Base-by-base conservation (phyloP, 306 rosid species). In the Quercus robur region DNA sequence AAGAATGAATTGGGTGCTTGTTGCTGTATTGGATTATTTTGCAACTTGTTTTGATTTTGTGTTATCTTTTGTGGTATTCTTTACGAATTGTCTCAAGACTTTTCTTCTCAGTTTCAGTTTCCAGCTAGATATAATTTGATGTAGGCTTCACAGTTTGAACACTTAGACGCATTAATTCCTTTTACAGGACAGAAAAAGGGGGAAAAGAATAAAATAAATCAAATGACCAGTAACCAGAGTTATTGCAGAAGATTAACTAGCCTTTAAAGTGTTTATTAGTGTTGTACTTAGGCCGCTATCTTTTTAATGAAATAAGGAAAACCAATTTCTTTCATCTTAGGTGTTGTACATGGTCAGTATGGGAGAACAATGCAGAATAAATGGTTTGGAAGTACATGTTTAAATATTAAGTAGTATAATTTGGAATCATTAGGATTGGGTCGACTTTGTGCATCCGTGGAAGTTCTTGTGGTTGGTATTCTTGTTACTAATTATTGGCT, bases 311-410 rank as follows among this genome's bases (percentile, higher is more conserved):
- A 67, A 35, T 35, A 2, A 4, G 33, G 19, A 64, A 30, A 30
- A 10, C 70, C 21, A 35, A 18, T 67, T 18, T 67, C 21, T 9
- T 19, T 33, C 6, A 10, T 14, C 74, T 12, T 83, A 61, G 38
- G 55, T 28, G 59, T 58, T 31, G 6, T 51, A 46, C 33, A 41
- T 10, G 64, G 10, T 77, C 78, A 70, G 18, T 54, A 61, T 73
- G 23, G 71, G 75, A 82, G 72, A 33, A 4, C 52, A 19, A 35
- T 33, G 18, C 62, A 77, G 51, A 51, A 46, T 70, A 79, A 30
- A 21, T 78, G 18, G 21, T 56, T 35, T 20, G 59, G 20, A 41
- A 38, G 81, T 70, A 66, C 75, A 15, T 72, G 11, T 62, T 20
- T 58, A 49, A 9, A 35, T 70, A 19, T 58, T 51, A 5, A 35